phyloP scores from a whole-genome alignment of 1,284 basidiomycete genomes.

The Termitomyces sp. region DNA sequence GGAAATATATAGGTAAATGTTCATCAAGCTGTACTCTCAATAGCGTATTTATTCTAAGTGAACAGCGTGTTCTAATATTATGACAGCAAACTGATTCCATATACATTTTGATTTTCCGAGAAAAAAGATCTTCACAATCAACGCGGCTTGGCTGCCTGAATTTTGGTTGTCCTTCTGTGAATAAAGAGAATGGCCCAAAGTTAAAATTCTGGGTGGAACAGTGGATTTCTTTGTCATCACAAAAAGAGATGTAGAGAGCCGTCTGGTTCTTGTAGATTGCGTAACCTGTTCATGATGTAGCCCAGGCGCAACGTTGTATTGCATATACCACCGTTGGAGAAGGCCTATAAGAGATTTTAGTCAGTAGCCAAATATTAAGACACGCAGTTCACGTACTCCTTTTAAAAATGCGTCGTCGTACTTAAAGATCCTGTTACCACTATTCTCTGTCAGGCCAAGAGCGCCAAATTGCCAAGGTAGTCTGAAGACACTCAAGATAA shows the following conservation, averaged over 20 bases:
- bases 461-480: conserved; percentile 58
- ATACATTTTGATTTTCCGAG: neutral
- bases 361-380: neutral
- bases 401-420: conserved; percentile 47
- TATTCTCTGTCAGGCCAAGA: conserved; percentile 43
- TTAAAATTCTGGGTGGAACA: neutral
- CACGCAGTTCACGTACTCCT: conserved; percentile 26
- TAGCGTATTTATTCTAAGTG: neutral
- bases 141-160: conserved; percentile 29
- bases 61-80: neutral
- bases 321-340: conserved; percentile 48
- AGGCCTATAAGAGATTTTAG: conserved; percentile 27
- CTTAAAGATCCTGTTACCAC: conserved; percentile 49
- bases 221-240: conserved; percentile 26
- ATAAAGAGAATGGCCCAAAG: conserved; percentile 10
- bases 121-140: conserved; percentile 10
- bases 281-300: conserved; percentile 22
- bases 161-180: conserved; percentile 30
- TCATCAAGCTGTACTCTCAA: neutral
- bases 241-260: conserved; percentile 45
- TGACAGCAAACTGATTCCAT: neutral
- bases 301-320: neutral
- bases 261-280: conserved; percentile 52
- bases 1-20: conserved; percentile 6
- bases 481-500: conserved; percentile 35